Conservation (phyloP, 768 basidiomycete genomes). For the Mycena leptocephala region DNA sequence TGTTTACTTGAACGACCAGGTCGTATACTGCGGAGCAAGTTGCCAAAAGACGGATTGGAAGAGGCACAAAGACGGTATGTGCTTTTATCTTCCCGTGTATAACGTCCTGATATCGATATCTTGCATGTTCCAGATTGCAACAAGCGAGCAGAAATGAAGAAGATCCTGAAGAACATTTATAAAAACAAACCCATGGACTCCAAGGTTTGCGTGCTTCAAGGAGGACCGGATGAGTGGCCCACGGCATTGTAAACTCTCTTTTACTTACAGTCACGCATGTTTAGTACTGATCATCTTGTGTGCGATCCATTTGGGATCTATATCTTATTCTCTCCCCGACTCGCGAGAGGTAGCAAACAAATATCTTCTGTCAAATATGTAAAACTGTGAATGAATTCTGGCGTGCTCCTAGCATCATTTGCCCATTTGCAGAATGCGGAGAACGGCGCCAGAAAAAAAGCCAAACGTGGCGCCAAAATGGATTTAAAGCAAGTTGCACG, state of each 20-base stretch:
- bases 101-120: no score
- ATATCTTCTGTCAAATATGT: no score
- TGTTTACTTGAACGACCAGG: constrained; percentile 23
- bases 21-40: constrained; percentile 44
- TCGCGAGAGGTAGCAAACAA: no score
- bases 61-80: constrained; percentile 42
- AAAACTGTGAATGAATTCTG: no score
- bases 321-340: no score
- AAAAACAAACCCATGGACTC: background rate
- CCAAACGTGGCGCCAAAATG: no score
- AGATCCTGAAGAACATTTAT: background rate
- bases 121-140: background rate
- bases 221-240: background rate
- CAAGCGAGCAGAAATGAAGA: background rate
- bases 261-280: background rate
- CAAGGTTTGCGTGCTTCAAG: background rate
- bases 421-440: no score
- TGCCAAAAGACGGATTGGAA: constrained; percentile 53
- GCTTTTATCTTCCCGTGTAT: no score
- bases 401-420: no score
- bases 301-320: no score
- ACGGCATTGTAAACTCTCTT: background rate
- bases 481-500: no score
- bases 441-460: no score
- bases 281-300: constrained; percentile 5